Evolutionary conservation across 352 stramenopile species (phyloP).

Genomic region (Globisporangium ultimum): DNA sequence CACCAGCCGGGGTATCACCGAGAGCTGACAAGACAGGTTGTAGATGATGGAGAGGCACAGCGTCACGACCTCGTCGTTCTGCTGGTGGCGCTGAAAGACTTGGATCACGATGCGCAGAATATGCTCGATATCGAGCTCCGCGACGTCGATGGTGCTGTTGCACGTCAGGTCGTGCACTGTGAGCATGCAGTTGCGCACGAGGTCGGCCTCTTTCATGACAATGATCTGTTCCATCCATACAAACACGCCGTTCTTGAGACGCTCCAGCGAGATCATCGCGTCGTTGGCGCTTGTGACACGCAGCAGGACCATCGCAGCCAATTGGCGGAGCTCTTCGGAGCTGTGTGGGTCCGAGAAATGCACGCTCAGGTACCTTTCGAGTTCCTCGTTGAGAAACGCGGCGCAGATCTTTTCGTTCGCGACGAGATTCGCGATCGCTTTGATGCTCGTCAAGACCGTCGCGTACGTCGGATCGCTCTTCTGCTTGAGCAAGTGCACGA

Average conservation of each 20-base stretch:
- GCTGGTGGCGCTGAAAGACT: slow-evolving; percentile 46
- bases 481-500: slow-evolving; percentile 58
- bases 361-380: slow-evolving; percentile 56
- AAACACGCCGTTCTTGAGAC: slow-evolving; percentile 55
- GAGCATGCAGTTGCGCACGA: slow-evolving; percentile 79
- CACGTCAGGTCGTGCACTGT: slow-evolving; percentile 72
- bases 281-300: slow-evolving; percentile 72
- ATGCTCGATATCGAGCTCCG: slow-evolving; percentile 57
- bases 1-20: slow-evolving; percentile 42
- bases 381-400: slow-evolving; percentile 66
- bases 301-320: slow-evolving; percentile 69
- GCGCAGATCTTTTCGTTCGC: slow-evolving; percentile 75
- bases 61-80: slow-evolving; percentile 48
- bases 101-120: slow-evolving; percentile 65
- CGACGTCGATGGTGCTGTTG: slow-evolving; percentile 45
- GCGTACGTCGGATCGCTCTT: slow-evolving; percentile 17
- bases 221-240: slow-evolving; percentile 84
- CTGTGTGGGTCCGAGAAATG: slow-evolving; percentile 47
- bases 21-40: slow-evolving; percentile 66
- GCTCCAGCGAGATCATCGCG: slow-evolving; percentile 60
- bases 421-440: slow-evolving; percentile 75
- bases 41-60: slow-evolving; percentile 72
- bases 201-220: slow-evolving; percentile 58
- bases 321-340: slow-evolving; percentile 51
- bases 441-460: slow-evolving; percentile 57